Conservation (phyloP, 148 eudicot species). For the Vaccinium myrtillus region DNA sequence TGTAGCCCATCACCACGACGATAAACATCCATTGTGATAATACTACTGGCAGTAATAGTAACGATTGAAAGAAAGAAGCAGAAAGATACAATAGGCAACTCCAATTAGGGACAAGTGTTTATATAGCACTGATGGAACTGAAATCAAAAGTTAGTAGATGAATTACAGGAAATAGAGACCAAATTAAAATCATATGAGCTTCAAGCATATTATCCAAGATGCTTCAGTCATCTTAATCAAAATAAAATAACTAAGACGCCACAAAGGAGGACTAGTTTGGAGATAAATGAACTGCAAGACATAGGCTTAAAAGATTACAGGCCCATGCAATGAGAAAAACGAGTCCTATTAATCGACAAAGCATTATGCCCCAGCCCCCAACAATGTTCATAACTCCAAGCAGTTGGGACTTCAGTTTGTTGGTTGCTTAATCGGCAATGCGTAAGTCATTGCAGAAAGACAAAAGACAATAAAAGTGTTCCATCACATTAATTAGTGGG, state of each 20-base stretch:
- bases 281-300: neutral
- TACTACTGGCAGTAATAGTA: neutral
- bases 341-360: neutral
- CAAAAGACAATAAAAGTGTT: neutral
- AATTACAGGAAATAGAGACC: neutral
- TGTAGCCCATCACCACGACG: neutral
- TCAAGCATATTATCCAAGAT: conserved; percentile 1
- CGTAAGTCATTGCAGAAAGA: neutral
- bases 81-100: neutral
- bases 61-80: neutral
- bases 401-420: neutral
- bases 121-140: neutral
- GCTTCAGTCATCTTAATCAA: neutral
- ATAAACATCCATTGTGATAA: no score
- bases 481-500: neutral
- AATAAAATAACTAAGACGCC: conserved; percentile 2
- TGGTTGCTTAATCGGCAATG: neutral
- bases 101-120: neutral
- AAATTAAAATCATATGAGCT: neutral
- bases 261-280: neutral
- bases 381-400: neutral
- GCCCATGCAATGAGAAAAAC: neutral
- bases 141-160: neutral
- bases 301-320: neutral
- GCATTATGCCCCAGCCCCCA: neutral